Conservation (phyloP, 83 land plant genomes). For the Isoetes engelmannii region DNA sequence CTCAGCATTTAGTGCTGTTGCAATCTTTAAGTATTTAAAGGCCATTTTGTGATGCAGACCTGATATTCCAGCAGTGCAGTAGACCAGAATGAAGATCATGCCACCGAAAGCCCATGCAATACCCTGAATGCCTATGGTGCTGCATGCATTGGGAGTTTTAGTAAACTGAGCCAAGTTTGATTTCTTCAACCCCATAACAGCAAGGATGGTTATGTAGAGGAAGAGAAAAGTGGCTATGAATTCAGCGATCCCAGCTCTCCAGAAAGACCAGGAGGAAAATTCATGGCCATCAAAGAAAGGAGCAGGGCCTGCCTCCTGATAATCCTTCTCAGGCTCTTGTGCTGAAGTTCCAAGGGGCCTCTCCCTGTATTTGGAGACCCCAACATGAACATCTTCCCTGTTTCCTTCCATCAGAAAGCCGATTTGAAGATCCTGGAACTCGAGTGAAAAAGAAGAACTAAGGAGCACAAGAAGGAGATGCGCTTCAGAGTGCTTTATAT, state of each 20-base stretch:
- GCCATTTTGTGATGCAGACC: not conserved
- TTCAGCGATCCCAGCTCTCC: constrained; percentile 43
- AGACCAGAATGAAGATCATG: constrained; percentile 20
- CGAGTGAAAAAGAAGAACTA: no score
- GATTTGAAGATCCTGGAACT: no score
- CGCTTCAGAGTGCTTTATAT: no score
- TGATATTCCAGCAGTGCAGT: constrained; percentile 19
- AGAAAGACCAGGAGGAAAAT: constrained; percentile 46
- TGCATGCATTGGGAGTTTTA: not conserved
- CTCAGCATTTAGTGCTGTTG: no score
- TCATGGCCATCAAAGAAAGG: constrained; percentile 38
- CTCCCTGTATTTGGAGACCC: no score
- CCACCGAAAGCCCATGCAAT: constrained; percentile 17
- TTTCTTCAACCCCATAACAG: constrained; percentile 41
- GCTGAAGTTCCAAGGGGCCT: constrained; percentile 14
- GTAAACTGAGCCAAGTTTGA: not conserved
- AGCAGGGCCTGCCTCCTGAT: constrained; percentile 39
- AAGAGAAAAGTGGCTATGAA: constrained; percentile 41
- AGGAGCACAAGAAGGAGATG: no score
- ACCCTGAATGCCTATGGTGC: constrained; percentile 10
- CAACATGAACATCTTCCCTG: no score
- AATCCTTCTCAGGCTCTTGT: constrained; percentile 36
- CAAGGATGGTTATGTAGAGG: constrained; percentile 39
- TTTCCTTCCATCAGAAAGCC: no score
- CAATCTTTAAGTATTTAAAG: no score